Evolutionary conservation across 2,329 filamentous ascomycete genomes (phyloP), one percentile per base, ranked within the genome.

Genomic region (Claviceps digitariae): DNA sequence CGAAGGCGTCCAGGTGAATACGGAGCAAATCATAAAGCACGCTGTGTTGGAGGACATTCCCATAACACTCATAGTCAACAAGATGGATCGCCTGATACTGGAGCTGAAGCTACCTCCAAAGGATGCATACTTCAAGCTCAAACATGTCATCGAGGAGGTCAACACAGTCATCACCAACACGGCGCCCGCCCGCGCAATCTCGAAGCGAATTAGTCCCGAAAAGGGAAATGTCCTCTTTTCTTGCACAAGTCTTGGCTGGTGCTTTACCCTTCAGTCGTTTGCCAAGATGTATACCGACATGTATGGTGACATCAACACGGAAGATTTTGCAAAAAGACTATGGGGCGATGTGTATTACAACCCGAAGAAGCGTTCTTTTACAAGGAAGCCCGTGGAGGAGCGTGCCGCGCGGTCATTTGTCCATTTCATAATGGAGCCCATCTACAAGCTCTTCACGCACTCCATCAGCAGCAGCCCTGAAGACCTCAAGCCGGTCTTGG

Each of bases 331-430:
- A 20, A 79, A 78, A 63, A 79, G 93, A 51, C 73, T 98, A 58
- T 98, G 93, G 93, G 93, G 93, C 23, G 91, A 98, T 65, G 85
- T 98, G 54, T 98, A 93, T 71, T 98, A 86, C 75, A 97, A 97
- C 64, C 89, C 91, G 0, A 77, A 76, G 61, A 95, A 88, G 69
- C 84, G 91, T 57, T 91, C 87, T 54, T 98, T 98, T 63, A 95
- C 89, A 51, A 81, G 93, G 57, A 97, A 95, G 66, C 81, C 83
- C 0, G 72, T 87, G 23, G 91, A 97, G 63, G 84, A 91, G 58
- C 76, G 79, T 13, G 83, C 90, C 5, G 87, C 86, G 67, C 78
- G 93, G 54, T 87, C 89, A 1, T 98, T 98, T 66, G 86, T 97
- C 54, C 84, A 95, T 68, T 98, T 97, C 66, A 79, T 98, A 29